phyloP scores from a whole-genome alignment of 768 basidiomycete genomes.

The Tylopilus rubrobrunneus region DNA sequence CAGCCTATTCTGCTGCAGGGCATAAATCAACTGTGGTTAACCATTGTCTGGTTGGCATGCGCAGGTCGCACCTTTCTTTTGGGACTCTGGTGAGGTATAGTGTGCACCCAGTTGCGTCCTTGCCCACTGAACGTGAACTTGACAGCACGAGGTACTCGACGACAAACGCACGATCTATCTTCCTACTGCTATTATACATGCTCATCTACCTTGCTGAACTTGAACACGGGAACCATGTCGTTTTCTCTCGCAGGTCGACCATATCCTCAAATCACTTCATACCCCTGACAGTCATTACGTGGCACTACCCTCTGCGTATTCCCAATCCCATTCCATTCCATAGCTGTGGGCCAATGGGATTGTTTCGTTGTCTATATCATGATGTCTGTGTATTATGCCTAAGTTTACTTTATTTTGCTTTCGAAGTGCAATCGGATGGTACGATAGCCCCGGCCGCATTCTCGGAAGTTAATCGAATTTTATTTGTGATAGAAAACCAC shows the following conservation, averaged over 20 bases:
- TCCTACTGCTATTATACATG: conserved; percentile 31
- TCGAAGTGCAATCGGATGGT: conserved; percentile 13
- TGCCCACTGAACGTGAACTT: neutral
- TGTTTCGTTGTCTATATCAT: conserved; percentile 26
- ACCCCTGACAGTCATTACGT: conserved; percentile 31
- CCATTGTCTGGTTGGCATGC: conserved; percentile 21
- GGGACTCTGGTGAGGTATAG: conserved; percentile 22
- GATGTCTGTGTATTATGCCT: conserved; percentile 27
- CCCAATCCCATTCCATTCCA: conserved; percentile 7
- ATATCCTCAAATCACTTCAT: conserved; percentile 26
- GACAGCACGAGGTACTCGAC: conserved; percentile 28
- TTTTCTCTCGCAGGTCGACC: conserved; percentile 31
- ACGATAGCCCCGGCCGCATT: conserved; percentile 5
- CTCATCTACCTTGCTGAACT: conserved; percentile 31
- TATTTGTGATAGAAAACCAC: conserved; percentile 3
- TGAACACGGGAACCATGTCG: conserved; percentile 22
- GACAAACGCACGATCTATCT: conserved; percentile 32
- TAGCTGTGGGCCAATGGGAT: conserved; percentile 9
- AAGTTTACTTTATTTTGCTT: conserved; percentile 30
- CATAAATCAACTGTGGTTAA: conserved; percentile 36
- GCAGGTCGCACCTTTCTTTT: conserved; percentile 28
- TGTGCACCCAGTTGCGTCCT: neutral
- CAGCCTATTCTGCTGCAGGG: conserved; percentile 66
- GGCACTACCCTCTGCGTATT: conserved; percentile 13
- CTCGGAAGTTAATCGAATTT: conserved; percentile 23